Percentiles rank a stretch among this genome's conserved stretches.
Conservation (phyloP, 495 filamentous ascomycete species). For the Apodospora peruviana region DNA sequence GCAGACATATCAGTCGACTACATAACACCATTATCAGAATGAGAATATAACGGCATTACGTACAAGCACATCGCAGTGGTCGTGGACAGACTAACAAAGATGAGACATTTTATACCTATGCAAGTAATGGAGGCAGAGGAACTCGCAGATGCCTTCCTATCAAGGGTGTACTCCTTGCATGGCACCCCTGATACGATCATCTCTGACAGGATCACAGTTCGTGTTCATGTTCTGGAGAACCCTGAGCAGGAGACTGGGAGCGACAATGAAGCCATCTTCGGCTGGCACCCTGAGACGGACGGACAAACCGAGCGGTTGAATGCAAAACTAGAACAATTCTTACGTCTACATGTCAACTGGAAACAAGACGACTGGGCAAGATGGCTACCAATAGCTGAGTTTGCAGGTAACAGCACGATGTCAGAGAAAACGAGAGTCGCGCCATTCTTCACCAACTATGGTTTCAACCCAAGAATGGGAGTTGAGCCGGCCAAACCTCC, state of each 20-base stretch:
- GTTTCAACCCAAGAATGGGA: not conserved
- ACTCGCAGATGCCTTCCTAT: not conserved
- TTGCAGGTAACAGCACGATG: not conserved
- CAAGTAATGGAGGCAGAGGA: not conserved
- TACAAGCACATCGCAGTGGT: not conserved
- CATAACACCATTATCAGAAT: not conserved
- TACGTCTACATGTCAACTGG: not conserved
- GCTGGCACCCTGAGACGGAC: not conserved
- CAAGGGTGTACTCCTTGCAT: not conserved
- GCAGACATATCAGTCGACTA: not conserved
- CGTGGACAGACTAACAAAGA: not conserved
- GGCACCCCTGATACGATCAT: not conserved
- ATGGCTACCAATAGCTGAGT: not conserved
- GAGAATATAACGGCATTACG: too few species aligned
- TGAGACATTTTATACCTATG: not conserved
- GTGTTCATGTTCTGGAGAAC: not conserved
- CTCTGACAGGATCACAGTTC: not conserved
- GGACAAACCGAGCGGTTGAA: not conserved
- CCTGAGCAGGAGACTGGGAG: not conserved
- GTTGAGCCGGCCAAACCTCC: too few species aligned
- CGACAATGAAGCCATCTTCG: not conserved
- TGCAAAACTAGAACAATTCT: not conserved
- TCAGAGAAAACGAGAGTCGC: not conserved
- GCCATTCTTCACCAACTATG: conserved; percentile 1
- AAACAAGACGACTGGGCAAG: not conserved